A percentile compares a stretch with the other conserved stretches of the same genome.
Conservation (phyloP, 2,329 filamentous ascomycete species). For the Fusarium dimerum region DNA sequence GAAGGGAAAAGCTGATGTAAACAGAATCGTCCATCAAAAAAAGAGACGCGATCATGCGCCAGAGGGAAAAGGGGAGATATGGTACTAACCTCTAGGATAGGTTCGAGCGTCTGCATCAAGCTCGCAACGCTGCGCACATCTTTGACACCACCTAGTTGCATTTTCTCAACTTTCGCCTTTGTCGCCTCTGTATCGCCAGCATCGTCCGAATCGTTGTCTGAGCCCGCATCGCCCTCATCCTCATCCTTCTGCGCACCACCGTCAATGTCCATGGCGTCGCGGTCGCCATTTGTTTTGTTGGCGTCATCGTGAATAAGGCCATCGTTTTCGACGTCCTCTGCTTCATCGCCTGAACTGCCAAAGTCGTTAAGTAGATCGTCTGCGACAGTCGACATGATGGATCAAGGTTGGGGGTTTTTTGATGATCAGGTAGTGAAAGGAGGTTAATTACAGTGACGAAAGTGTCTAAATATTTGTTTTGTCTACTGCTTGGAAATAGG, state of each 20-base stretch:
- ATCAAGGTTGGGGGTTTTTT: constrained; percentile 7
- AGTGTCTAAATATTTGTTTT: constrained; percentile 22
- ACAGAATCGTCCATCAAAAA: constrained; percentile 42
- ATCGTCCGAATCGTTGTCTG: constrained; percentile 45
- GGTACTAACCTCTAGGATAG: constrained; percentile 75
- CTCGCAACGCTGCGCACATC: constrained; percentile 79
- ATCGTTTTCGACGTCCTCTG: constrained; percentile 60
- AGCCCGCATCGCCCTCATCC: constrained; percentile 38
- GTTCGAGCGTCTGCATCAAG: constrained; percentile 79
- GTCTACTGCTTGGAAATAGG: constrained; percentile 9
- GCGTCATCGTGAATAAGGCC: constrained; percentile 44
- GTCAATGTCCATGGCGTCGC: constrained; percentile 53
- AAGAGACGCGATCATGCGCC: constrained; percentile 14
- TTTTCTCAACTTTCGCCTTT: constrained; percentile 80
- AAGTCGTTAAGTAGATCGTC: constrained; percentile 86
- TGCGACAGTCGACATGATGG: constrained; percentile 80
- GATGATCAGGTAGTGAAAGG: constrained; percentile 14
- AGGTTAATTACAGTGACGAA: constrained; percentile 8
- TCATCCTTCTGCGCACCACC: constrained; percentile 49
- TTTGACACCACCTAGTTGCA: constrained; percentile 71
- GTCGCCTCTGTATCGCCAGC: constrained; percentile 67
- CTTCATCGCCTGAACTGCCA: constrained; percentile 69
- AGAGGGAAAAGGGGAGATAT: constrained; percentile 19
- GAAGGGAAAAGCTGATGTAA: constrained; percentile 58
- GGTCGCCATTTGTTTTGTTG: constrained; percentile 42